Percentiles rank a stretch among this genome's conserved stretches.
phyloP scores from a whole-genome alignment of 495 filamentous ascomycete genomes.

The Aspergillus campestris region DNA sequence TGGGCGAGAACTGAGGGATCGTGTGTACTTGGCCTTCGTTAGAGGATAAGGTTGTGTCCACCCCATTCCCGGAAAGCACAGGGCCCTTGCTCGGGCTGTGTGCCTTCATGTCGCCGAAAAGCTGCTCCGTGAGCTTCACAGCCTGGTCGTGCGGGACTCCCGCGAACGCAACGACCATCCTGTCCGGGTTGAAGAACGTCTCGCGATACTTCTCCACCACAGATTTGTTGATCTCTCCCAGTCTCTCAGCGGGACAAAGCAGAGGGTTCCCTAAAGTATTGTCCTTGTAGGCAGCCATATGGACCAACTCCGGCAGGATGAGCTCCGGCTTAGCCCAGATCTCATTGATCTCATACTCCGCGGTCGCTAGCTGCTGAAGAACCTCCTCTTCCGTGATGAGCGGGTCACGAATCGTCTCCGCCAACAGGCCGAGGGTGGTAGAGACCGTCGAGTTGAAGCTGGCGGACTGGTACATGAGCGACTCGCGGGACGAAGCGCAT shows the following conservation, averaged over 20 bases:
- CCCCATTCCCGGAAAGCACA: constrained; percentile 46
- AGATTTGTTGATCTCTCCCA: constrained; percentile 64
- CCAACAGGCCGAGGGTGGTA: constrained; percentile 72
- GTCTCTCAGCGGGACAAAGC: constrained; percentile 78
- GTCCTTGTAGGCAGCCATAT: constrained; percentile 87
- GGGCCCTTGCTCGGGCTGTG: constrained; percentile 34
- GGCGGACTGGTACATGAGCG: constrained; percentile 97
- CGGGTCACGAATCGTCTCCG: constrained; percentile 89
- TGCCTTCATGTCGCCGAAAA: constrained; percentile 83
- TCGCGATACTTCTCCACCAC: constrained; percentile 73
- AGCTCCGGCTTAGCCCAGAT: constrained; percentile 98
- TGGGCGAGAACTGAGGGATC: constrained; percentile 34
- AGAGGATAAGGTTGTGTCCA: constrained; percentile 46
- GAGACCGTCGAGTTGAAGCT: constrained; percentile 94
- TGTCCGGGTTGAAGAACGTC: constrained; percentile 78
- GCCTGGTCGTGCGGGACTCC: constrained; percentile 79
- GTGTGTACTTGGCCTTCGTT: constrained; percentile 31
- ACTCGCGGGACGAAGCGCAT: constrained; percentile 89
- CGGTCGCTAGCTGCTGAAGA: constrained; percentile 74
- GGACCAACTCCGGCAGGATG: constrained; percentile 89
- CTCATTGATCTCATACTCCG: constrained; percentile 90
- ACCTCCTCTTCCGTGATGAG: constrained; percentile 88
- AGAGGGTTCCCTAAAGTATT: constrained; percentile 94
- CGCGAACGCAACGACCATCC: constrained; percentile 91
- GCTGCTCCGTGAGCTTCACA: constrained; percentile 67